phyloP scores from a whole-genome alignment of 2,329 filamentous ascomycete genomes.

The Penicillium verrucosum region DNA sequence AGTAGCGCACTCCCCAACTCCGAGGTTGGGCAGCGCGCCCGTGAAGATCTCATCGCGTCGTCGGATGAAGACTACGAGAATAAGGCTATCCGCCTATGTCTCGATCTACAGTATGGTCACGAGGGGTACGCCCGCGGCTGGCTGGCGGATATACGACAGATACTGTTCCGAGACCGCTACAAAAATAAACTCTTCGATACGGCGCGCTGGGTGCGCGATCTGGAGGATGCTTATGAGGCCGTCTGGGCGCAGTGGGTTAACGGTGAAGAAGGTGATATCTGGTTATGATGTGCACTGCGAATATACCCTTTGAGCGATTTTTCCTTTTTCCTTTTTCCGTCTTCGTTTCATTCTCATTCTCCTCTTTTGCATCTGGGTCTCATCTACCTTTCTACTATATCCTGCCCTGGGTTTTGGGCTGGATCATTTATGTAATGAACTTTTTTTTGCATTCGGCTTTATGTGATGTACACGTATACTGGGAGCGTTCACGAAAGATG shows the following conservation, averaged over 20 bases:
- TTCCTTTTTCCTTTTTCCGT: conserved; percentile 12
- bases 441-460: neutral
- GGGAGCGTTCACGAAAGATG: neutral
- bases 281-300: conserved; percentile 54
- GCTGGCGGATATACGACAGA: conserved; percentile 71
- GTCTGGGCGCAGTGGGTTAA: conserved; percentile 86
- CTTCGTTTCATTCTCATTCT: neutral
- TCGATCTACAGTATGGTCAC: conserved; percentile 57
- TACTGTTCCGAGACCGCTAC: conserved; percentile 83
- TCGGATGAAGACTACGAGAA: conserved; percentile 83
- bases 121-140: conserved; percentile 53
- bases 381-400: neutral
- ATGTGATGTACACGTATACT: conserved; percentile 4
- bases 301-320: conserved; percentile 38
- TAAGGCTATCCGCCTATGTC: conserved; percentile 66
- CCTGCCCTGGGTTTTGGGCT: neutral
- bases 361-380: neutral
- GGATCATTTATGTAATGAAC: conserved; percentile 2
- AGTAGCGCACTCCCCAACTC: conserved; percentile 78
- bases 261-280: conserved; percentile 89
- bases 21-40: conserved; percentile 63
- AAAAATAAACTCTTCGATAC: conserved; percentile 88
- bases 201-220: conserved; percentile 79
- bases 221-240: conserved; percentile 83
- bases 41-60: conserved; percentile 70